Evolutionary conservation across 345 rosid genomes (phyloP), one percentile per base, ranked within the genome.

Genomic region (Pistacia integerrima): DNA sequence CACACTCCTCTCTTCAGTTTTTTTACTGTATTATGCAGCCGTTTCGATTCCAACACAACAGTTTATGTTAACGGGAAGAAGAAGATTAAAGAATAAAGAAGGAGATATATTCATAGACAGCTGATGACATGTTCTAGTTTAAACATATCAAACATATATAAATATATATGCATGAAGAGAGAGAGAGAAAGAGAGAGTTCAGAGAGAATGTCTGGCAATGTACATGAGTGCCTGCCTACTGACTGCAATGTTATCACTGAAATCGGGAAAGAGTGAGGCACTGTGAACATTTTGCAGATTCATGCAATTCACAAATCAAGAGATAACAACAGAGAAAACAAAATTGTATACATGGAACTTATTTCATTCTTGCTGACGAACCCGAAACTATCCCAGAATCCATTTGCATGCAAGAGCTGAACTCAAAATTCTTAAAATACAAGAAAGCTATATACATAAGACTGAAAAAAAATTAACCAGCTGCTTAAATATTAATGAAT

Each of bases 341-440:
- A 1, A 22, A 68, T 6, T 11, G 25, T 17, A 7, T 41, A 41
- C 1, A 41, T 41, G 33, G 38, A 16, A 7, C 22, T 74, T 30
- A 30, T 30, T 71, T 56, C 76, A 77, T 64, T 70, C 67, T 41
- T 52, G 30, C 8, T 17, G 28, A 6, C 41, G 61, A 28, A 41
- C 46, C 46, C 9, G 59, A 57, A 55, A 52, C 28, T 10, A 16
- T 56, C n/a, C 57, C 4, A 28, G 22, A 8, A 72, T 9, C 46
- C 75, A 46, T 14, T 73, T 18, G 48, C 76, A 62, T 49, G 76
- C 58, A 73, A 62, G 76, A 30, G 48, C 33, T 62, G 44, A 36
- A 16, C 38, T 60, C 12, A 30, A 12, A 41, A 36, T 12, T n/a
- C 33, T 13, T 54, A 54, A 54, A 3, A 54, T 2, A 14, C 7